These are phyloP conservation scores for Penicillium sp. DNA, from an alignment of 2,329 filamentous ascomycete genomes.

Conservation along the genomic window DNA sequence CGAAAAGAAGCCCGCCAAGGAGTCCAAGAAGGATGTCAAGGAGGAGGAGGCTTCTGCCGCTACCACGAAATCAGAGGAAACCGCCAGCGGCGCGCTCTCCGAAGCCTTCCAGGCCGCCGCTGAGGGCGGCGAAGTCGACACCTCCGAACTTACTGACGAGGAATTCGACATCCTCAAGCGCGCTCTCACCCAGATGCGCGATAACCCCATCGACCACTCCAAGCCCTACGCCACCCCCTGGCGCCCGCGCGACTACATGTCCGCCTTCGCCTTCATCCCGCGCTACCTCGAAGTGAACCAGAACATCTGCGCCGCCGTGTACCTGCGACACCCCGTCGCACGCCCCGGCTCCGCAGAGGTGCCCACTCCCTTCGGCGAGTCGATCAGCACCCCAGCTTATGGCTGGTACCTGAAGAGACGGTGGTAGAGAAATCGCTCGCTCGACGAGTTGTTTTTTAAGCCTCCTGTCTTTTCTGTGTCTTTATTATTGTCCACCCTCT, in stretches of 20 bases:
- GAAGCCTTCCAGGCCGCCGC: constrained; percentile 42
- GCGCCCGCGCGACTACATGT: constrained; percentile 84
- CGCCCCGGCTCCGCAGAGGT: constrained; percentile 80
- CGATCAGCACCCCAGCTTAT: constrained; percentile 80
- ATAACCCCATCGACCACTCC: constrained; percentile 75
- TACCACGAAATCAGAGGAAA: constrained; percentile 25
- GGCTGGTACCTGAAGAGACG: constrained; percentile 91
- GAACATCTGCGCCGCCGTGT: constrained; percentile 93
- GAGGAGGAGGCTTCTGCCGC: constrained; percentile 17
- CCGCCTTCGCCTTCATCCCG: constrained; percentile 92
- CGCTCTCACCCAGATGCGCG: constrained; percentile 68
- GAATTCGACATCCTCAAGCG: constrained; percentile 55
- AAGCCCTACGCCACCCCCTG: constrained; percentile 94
- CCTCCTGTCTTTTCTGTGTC: constrained; percentile 25
- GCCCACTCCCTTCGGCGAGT: constrained; percentile 77
- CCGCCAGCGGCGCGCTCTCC: constrained; percentile 38
- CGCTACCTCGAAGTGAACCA: constrained; percentile 97
- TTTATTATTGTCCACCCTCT: constrained; percentile 25
- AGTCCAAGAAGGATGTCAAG: constrained; percentile 28
- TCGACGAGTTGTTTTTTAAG: constrained; percentile 18
- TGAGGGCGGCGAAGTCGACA: constrained; percentile 44
- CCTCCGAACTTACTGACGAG: constrained; percentile 56
- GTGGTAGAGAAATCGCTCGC: constrained; percentile 52
- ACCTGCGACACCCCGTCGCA: constrained; percentile 91
- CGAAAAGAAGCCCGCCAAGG: constrained; percentile 36